Conservation (phyloP, 139 green algal genomes). For the Auxenochlorella pyrenoidosa region DNA sequence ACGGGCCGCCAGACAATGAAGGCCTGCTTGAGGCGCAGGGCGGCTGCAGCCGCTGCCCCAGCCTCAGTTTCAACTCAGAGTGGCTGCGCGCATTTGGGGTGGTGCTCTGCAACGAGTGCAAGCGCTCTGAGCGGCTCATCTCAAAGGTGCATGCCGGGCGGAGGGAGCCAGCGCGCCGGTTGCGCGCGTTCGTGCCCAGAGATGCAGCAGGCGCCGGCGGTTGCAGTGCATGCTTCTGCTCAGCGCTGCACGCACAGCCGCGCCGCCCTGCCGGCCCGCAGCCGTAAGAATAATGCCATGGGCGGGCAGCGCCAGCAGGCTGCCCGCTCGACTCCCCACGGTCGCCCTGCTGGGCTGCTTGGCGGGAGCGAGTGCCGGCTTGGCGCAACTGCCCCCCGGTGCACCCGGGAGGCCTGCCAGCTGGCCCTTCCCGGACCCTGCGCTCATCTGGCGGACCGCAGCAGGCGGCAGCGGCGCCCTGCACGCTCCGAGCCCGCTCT, state of each 20-base stretch:
- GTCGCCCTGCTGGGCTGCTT: too few species aligned
- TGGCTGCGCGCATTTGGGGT: constrained; percentile 60
- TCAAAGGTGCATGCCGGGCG: constrained; percentile 57
- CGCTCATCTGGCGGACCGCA: too few species aligned
- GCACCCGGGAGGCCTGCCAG: background rate
- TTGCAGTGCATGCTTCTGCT: background rate
- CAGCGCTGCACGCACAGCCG: background rate
- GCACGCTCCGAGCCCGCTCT: too few species aligned
- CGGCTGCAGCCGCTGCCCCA: constrained; percentile 53
- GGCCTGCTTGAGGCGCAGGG: background rate
- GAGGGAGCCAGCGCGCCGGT: too few species aligned
- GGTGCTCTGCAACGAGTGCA: constrained; percentile 61
- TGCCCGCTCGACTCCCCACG: background rate
- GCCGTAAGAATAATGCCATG: too few species aligned
- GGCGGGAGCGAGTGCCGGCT: too few species aligned
- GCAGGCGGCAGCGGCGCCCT: too few species aligned
- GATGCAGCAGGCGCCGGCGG: too few species aligned
- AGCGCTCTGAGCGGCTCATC: constrained; percentile 58
- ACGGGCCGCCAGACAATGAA: background rate
- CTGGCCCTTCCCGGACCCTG: background rate
- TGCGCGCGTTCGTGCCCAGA: too few species aligned
- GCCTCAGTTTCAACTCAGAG: constrained; percentile 56
- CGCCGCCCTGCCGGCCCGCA: too few species aligned
- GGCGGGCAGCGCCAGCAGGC: too few species aligned
- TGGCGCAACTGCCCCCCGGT: too few species aligned